Conservation (phyloP, 495 filamentous ascomycete species). For the Gamarada debralockiae region DNA sequence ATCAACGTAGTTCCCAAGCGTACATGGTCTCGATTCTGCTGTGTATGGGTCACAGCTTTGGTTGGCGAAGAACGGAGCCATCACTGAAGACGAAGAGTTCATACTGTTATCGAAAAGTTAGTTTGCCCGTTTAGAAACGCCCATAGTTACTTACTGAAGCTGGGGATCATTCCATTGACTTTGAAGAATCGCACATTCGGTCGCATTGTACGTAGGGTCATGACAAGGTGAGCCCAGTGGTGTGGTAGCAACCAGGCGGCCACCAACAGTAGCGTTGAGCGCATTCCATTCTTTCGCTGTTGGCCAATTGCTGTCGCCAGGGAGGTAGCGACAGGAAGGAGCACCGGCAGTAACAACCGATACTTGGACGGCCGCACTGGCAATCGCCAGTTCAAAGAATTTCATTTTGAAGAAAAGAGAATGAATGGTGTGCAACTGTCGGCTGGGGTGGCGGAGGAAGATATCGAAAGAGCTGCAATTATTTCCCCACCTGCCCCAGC, state of each 20-base stretch:
- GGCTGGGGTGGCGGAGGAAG: too few relatives aligned
- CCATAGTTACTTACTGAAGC: constrained; percentile 6
- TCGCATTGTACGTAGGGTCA: constrained; percentile 19
- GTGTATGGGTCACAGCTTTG: constrained; percentile 54
- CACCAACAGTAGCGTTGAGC: constrained; percentile 39
- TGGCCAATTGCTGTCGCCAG: constrained; percentile 16
- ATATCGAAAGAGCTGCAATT: too few relatives aligned
- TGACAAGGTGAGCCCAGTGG: constrained; percentile 57
- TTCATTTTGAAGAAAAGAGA: too few relatives aligned
- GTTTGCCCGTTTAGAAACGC: background rate
- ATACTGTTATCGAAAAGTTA: constrained; percentile 6
- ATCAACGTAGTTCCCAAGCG: constrained; percentile 51
- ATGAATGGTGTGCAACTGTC: too few relatives aligned
- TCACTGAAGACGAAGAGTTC: constrained; percentile 32
- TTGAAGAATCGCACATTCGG: constrained; percentile 12
- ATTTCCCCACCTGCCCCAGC: too few relatives aligned
- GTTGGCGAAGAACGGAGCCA: constrained; percentile 43
- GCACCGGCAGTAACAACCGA: too few relatives aligned
- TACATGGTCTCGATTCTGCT: constrained; percentile 44
- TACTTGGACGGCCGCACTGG: too few relatives aligned
- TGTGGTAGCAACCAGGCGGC: constrained; percentile 45
- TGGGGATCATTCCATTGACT: background rate
- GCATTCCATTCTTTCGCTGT: background rate
- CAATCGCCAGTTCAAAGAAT: too few relatives aligned
- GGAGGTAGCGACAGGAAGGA: constrained; percentile 4